These are phyloP conservation scores for Epichloe elymi DNA, from an alignment of 2,329 filamentous ascomycete genomes.

Conservation along the genomic window DNA sequence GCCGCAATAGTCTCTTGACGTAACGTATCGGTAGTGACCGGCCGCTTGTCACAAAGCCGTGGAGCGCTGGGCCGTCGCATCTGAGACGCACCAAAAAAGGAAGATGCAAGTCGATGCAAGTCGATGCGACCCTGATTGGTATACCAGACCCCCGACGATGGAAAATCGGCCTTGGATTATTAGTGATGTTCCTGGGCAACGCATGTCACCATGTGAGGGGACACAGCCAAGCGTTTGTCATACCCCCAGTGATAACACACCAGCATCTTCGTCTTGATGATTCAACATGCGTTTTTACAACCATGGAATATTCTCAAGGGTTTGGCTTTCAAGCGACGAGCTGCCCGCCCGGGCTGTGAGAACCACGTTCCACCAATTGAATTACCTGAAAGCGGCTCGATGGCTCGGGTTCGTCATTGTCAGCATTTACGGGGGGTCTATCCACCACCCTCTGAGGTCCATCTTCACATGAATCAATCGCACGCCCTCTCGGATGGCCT, in stretches of 20 bases:
- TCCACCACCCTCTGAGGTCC: no score
- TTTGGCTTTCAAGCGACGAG: neutral
- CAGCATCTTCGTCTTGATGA: neutral
- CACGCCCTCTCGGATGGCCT: neutral
- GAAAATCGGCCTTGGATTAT: no score
- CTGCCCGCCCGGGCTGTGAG: neutral
- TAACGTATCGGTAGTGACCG: conserved; percentile 7
- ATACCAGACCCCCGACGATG: neutral
- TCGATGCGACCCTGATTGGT: neutral
- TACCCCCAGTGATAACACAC: neutral
- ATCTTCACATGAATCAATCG: neutral
- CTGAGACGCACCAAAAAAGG: neutral
- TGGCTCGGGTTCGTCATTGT: neutral
- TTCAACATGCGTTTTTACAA: neutral
- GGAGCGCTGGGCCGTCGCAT: conserved; percentile 2
- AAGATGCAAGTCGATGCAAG: neutral
- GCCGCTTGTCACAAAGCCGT: neutral
- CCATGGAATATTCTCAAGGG: neutral
- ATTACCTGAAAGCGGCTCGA: neutral
- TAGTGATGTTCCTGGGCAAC: neutral
- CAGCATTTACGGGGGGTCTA: neutral
- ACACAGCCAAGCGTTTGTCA: neutral
- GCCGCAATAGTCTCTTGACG: conserved; percentile 1
- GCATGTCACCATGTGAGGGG: no score
- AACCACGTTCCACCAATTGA: neutral